phyloP scores from a whole-genome alignment of 495 filamentous ascomycete species.

The Xylaria sp. region DNA sequence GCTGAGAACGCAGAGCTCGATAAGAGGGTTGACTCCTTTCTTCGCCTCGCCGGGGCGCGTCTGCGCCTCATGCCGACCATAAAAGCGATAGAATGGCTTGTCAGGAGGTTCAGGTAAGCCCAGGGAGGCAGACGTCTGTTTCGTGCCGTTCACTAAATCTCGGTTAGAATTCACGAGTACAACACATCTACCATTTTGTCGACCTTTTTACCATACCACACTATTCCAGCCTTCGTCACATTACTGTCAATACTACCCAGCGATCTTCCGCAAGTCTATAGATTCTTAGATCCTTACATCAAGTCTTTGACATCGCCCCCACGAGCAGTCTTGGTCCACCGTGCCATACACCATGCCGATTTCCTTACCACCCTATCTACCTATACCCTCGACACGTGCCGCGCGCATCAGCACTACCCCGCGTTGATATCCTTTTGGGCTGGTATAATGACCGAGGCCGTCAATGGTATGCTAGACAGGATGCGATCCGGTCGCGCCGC shows the following conservation, averaged over 20 bases:
- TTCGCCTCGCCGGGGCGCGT: conserved; percentile 76
- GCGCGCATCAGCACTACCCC: conserved; percentile 71
- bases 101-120: conserved; percentile 83
- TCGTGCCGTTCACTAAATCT: conserved; percentile 42
- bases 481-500: conserved; percentile 71
- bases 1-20: conserved; percentile 83
- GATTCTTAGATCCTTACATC: conserved; percentile 85
- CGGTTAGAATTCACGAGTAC: conserved; percentile 81
- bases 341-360: conserved; percentile 71
- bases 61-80: conserved; percentile 83
- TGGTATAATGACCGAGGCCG: conserved; percentile 78
- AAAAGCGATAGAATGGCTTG: conserved; percentile 92
- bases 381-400: conserved; percentile 74
- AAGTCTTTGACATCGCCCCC: conserved; percentile 74
- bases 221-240: conserved; percentile 77
- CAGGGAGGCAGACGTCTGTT: background rate
- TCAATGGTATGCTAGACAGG: conserved; percentile 78
- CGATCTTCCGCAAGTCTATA: conserved; percentile 74
- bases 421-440: conserved; percentile 87
- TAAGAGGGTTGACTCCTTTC: conserved; percentile 76
- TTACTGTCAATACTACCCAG: conserved; percentile 82
- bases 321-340: conserved; percentile 78
- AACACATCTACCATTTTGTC: conserved; percentile 82
- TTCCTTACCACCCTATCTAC: conserved; percentile 76
- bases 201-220: conserved; percentile 92